Evolutionary conservation across 495 filamentous ascomycete species (phyloP).

Genomic region (Hyaloscypha bicolor): DNA sequence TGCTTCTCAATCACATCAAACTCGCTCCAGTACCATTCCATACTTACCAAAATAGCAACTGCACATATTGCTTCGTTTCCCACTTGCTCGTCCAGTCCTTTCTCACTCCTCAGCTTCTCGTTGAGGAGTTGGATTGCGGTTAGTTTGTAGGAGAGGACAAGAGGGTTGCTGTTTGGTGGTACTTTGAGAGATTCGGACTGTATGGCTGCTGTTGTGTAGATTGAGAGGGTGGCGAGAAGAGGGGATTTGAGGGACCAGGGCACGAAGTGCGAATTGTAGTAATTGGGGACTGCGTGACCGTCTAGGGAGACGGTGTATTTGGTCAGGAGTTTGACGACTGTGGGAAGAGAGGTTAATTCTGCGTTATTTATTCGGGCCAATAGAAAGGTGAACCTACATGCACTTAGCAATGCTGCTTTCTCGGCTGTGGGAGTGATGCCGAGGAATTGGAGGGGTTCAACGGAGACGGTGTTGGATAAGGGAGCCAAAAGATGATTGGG

Average conservation of each 20-base stretch:
- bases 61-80: constrained; percentile 19
- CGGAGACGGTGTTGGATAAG: constrained; percentile 11
- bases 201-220: constrained; percentile 20
- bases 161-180: background rate
- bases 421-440: constrained; percentile 18
- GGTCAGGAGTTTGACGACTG: constrained; percentile 24
- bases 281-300: constrained; percentile 23
- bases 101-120: constrained; percentile 12
- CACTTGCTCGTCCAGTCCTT: background rate
- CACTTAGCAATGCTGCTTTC: constrained; percentile 13
- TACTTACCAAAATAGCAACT: constrained; percentile 18
- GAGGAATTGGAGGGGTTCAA: constrained; percentile 26
- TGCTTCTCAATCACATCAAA: constrained; percentile 22
- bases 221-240: constrained; percentile 12
- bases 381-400: constrained; percentile 16
- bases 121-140: constrained; percentile 20
- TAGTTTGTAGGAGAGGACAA: constrained; percentile 18
- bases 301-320: constrained; percentile 26
- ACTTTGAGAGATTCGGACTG: constrained; percentile 22
- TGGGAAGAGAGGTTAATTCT: background rate
- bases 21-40: constrained; percentile 28
- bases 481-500: constrained; percentile 1
- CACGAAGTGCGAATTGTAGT: constrained; percentile 26
- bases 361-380: background rate
- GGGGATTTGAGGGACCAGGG: constrained; percentile 22